Evolutionary conservation across 108 stramenopile genomes (phyloP), one percentile per base, ranked within the genome.

Genomic region (Pseudonitzschia multistriata): DNA sequence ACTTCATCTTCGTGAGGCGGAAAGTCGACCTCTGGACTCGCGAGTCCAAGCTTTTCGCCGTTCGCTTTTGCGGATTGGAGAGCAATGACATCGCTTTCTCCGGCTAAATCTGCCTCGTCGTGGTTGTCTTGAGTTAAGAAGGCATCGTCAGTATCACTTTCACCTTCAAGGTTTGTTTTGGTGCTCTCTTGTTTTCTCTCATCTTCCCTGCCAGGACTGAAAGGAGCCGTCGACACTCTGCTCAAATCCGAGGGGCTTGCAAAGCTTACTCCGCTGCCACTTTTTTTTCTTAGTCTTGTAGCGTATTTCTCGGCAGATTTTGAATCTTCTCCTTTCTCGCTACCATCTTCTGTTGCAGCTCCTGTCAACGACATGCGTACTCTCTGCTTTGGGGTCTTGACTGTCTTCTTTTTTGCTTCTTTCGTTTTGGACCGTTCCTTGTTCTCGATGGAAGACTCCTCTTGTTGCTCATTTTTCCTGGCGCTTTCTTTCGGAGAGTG

Each of bases 211-310:
- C 57, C 24, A 45, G 81, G 82, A 54, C 77, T 77, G 4, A 73
- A 74, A 8, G 82, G 71, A 53, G 64, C 48, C 15, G 82, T 83
- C 17, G 82, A 74, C 30, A 78, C 82, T 37, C 61, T 49, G 40
- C 78, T 79, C 45, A 83, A 55, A 45, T 82, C 81, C 42, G 72
- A 73, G n/a, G 81, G 81, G 67, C 76, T 78, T 17, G 56, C 52
- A 17, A 74, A 33, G 28, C 61, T 62, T 45, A 45, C 42, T 6
- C 42, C 42, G 42, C 15, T 45, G 22, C 42, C 70, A 62, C 70
- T 45, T 34, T 62, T 55, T 27, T 15, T 14, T 70, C 31, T 56
- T 13, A 62, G 45, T 62, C 62, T 71, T 22, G 30, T 5, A 3
- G 15, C 40, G 47, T 71, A 62, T 14, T 62, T 49, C 55, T 50